Percentiles rank a stretch among this genome's conserved stretches.
phyloP scores from a whole-genome alignment of 176 grass and related monocot species.

The Cocos nucifera region DNA sequence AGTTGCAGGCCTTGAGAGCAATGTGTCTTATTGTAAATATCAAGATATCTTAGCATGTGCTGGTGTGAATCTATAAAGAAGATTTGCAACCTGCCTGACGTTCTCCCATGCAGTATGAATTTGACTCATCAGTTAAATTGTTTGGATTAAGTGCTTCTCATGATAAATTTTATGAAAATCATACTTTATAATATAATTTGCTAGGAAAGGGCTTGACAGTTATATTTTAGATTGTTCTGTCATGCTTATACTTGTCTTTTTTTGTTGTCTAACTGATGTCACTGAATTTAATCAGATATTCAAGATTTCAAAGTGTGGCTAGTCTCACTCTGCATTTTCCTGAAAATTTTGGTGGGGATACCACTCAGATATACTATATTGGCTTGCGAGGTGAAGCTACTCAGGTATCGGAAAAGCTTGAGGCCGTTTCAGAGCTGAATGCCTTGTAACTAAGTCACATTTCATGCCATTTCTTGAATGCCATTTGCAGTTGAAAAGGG shows the following conservation, averaged over 20 bases:
- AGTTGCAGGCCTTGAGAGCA: too few species aligned
- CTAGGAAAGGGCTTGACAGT: too few species aligned
- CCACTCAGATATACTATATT: slow-evolving; percentile 92
- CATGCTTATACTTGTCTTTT: not conserved
- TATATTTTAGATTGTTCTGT: too few species aligned
- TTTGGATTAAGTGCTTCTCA: too few species aligned
- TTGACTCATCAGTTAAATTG: too few species aligned
- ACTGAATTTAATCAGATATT: slow-evolving; percentile 45
- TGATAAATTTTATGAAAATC: too few species aligned
- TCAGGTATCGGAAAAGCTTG: slow-evolving; percentile 37
- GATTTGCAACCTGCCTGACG: too few species aligned
- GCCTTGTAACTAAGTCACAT: slow-evolving; percentile 8
- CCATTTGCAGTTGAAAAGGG: slow-evolving; percentile 75
- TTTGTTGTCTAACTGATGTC: slow-evolving; percentile 1
- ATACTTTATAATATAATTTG: too few species aligned
- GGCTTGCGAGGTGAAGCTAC: slow-evolving; percentile 96
- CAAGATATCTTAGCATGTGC: too few species aligned
- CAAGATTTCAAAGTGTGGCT: slow-evolving; percentile 94
- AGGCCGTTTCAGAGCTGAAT: not conserved
- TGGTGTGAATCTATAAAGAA: too few species aligned
- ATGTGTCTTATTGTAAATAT: too few species aligned
- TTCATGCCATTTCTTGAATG: slow-evolving; percentile 21
- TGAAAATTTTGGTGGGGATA: slow-evolving; percentile 92
- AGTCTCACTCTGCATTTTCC: slow-evolving; percentile 96
- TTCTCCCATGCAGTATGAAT: too few species aligned